Evolutionary conservation across 345 rosid species (phyloP).

Genomic region (Citrus medica): DNA sequence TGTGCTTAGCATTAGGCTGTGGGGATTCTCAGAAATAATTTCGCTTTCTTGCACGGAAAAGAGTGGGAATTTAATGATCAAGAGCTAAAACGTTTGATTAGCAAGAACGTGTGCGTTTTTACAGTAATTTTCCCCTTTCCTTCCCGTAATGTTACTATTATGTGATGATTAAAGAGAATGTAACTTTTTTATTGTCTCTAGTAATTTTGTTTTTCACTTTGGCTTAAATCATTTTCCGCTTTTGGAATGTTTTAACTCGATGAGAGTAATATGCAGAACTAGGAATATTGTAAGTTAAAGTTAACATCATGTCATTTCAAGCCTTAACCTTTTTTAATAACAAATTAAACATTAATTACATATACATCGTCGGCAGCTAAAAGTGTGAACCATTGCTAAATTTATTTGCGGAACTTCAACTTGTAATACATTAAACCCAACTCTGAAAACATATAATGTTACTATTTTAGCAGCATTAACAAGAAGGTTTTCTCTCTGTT

Average conservation of each 20-base stretch:
- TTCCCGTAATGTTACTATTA: neutral
- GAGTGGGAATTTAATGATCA: neutral
- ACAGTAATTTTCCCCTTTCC: neutral
- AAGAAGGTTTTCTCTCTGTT: neutral
- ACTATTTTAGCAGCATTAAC: neutral
- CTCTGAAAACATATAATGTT: neutral
- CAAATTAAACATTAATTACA: neutral
- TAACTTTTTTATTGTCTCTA: constrained; percentile 4
- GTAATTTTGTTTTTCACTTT: neutral
- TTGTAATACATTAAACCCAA: neutral
- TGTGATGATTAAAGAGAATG: neutral
- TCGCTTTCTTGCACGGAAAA: neutral
- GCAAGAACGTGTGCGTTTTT: neutral
- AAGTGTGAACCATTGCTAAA: too few relatives aligned
- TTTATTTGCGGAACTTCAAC: neutral
- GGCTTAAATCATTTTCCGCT: neutral
- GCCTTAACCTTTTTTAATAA: neutral
- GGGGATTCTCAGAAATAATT: neutral
- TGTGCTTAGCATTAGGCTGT: too few relatives aligned
- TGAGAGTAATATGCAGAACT: neutral
- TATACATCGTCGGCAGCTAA: neutral
- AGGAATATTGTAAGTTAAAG: neutral
- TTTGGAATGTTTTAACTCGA: constrained; percentile 1
- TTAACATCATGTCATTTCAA: neutral
- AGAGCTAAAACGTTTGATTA: neutral